phyloP scores from a whole-genome alignment of 179 eudicot genomes.

The Amaranthus tricolor region DNA sequence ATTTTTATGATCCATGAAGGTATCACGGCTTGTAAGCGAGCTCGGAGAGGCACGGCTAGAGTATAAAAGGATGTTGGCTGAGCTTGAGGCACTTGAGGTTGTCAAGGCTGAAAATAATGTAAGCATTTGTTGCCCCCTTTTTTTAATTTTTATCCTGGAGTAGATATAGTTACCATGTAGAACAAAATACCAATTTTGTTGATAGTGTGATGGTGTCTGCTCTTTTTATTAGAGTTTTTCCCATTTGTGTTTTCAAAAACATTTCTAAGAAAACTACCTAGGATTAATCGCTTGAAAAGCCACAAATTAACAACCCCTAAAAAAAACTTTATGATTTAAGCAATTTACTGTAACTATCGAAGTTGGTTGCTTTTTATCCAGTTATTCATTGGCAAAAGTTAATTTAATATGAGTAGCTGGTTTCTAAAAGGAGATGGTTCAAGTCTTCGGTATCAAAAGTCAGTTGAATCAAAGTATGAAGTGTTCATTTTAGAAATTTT shows the following conservation, averaged over 20 bases:
- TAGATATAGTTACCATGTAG: not conserved
- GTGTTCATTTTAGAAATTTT: too few relatives aligned
- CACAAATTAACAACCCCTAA: not conserved
- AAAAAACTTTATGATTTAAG: not conserved
- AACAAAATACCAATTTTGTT: not conserved
- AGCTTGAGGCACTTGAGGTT: slow-evolving; percentile 45
- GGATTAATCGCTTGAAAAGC: too few relatives aligned
- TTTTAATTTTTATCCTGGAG: slow-evolving; percentile 3
- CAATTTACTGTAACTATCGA: not conserved
- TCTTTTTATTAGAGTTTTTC: too few relatives aligned
- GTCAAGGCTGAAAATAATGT: slow-evolving; percentile 52
- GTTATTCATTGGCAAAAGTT: too few relatives aligned
- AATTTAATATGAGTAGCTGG: too few relatives aligned
- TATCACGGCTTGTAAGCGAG: slow-evolving; percentile 37
- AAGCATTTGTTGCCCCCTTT: slow-evolving; percentile 17
- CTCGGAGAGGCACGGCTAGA: slow-evolving; percentile 45
- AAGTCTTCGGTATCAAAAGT: too few relatives aligned
- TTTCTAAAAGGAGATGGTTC: too few relatives aligned
- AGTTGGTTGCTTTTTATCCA: too few relatives aligned
- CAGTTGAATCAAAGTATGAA: too few relatives aligned
- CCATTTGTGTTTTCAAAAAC: too few relatives aligned
- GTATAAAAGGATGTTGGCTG: slow-evolving; percentile 49
- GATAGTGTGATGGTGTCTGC: too few relatives aligned
- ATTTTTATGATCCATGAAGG: slow-evolving; percentile 38
- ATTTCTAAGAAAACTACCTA: too few relatives aligned